These are phyloP conservation scores for Gynochthodes officinalis DNA, from an alignment of 257 asterid genomes.

Conservation along the genomic window DNA sequence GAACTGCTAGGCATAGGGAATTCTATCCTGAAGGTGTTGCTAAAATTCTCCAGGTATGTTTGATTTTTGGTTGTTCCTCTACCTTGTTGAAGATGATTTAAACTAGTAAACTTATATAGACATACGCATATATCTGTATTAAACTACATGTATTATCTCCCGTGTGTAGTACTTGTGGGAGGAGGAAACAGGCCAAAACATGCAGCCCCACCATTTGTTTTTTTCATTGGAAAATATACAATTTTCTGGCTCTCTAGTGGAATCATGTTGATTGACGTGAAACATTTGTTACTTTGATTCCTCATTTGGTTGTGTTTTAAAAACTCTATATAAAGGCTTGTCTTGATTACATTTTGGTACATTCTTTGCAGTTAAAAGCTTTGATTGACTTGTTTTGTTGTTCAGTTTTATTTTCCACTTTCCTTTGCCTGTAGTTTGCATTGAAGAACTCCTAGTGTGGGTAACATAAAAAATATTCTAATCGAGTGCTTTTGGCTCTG, in stretches of 20 bases:
- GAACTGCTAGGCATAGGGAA: conserved; percentile 96
- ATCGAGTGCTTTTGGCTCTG: conserved; percentile 17
- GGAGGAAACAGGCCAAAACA: not conserved
- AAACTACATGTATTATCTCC: too few species aligned
- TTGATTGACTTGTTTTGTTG: not conserved
- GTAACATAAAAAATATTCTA: not conserved
- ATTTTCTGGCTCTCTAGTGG: too few species aligned
- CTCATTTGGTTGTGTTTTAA: not conserved
- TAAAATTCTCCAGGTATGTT: conserved; percentile 76
- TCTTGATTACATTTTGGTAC: not conserved
- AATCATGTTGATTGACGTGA: too few species aligned
- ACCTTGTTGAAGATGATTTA: not conserved
- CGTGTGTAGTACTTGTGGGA: not conserved
- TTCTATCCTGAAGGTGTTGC: conserved; percentile 99
- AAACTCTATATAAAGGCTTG: not conserved
- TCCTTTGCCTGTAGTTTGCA: not conserved
- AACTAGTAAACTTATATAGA: not conserved
- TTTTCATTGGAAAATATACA: too few species aligned
- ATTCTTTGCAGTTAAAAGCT: not conserved
- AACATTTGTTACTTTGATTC: too few species aligned
- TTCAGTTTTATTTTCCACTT: not conserved
- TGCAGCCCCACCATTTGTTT: not conserved
- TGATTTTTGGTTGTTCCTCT: conserved; percentile 15
- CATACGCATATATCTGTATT: not conserved
- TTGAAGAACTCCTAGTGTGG: not conserved